A percentile compares a stretch with the other conserved stretches of the same genome.
phyloP scores from a whole-genome alignment of 352 stramenopile genomes.

The Globisporangium orthogonon region DNA sequence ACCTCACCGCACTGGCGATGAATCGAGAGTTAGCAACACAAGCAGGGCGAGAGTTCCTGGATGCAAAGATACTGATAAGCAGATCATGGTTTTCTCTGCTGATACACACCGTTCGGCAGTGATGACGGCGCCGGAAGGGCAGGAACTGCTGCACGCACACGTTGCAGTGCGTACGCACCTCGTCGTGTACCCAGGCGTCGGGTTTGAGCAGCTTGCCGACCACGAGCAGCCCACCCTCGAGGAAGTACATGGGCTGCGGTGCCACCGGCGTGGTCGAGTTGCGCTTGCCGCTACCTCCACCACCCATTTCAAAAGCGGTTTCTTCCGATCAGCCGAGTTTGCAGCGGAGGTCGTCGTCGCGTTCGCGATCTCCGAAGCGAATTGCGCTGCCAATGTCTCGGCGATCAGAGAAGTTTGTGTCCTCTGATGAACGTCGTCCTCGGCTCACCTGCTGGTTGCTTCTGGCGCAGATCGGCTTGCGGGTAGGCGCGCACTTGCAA shows the following conservation, averaged over 20 bases:
- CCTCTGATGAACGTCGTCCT: background rate
- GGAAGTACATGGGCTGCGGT: conserved; percentile 66
- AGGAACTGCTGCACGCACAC: conserved; percentile 81
- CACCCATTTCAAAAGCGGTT: conserved; percentile 4
- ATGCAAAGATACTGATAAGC: background rate
- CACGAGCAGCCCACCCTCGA: conserved; percentile 66
- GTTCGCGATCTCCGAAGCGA: too few species aligned
- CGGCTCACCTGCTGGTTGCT: background rate
- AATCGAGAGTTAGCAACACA: background rate
- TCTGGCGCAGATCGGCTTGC: background rate
- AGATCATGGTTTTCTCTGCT: background rate
- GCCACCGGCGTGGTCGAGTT: conserved; percentile 9
- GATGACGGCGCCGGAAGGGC: conserved; percentile 65
- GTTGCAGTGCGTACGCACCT: conserved; percentile 68
- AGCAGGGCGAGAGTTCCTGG: background rate
- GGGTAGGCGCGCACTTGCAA: background rate
- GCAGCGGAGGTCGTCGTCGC: background rate
- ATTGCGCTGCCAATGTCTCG: too few species aligned
- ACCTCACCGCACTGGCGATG: conserved; percentile 50
- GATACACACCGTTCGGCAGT: conserved; percentile 54
- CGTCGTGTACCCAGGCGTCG: conserved; percentile 63
- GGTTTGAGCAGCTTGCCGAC: conserved; percentile 62
- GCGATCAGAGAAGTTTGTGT: too few species aligned
- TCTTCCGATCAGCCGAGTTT: background rate
- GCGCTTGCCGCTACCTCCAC: conserved; percentile 12